Conservation (phyloP, 2,329 filamentous ascomycete species). For the Fusarium nanum region DNA sequence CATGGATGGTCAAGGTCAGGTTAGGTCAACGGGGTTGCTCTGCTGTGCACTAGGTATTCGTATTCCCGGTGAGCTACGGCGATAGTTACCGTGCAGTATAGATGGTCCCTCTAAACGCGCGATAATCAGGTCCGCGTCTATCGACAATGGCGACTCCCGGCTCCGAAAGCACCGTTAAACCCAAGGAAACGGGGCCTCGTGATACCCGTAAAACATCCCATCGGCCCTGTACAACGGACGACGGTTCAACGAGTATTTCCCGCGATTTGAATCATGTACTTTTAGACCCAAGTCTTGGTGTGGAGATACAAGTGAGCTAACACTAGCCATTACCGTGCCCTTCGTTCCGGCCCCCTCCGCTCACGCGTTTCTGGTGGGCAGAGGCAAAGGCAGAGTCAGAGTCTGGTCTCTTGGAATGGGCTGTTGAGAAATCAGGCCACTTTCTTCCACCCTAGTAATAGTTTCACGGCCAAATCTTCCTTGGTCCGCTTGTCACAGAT, state of each 20-base stretch:
- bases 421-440: slow-evolving; percentile 46
- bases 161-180: slow-evolving; percentile 14
- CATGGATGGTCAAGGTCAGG: too few relatives aligned
- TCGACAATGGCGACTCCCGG: slow-evolving; percentile 24
- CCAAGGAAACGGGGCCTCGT: slow-evolving; percentile 2
- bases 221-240: slow-evolving; percentile 31
- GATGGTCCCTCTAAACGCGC: slow-evolving; percentile 8
- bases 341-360: slow-evolving; percentile 46
- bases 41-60: neutral
- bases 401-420: slow-evolving; percentile 40
- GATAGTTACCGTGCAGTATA: neutral
- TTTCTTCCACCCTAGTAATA: slow-evolving; percentile 16
- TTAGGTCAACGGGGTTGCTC: slow-evolving; percentile 11
- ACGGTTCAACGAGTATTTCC: slow-evolving; percentile 44
- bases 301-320: slow-evolving; percentile 20
- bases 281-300: fast-evolving
- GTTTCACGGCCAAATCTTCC: neutral
- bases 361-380: slow-evolving; percentile 42
- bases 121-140: slow-evolving; percentile 7
- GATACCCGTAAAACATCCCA: slow-evolving; percentile 34
- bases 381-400: neutral
- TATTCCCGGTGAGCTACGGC: slow-evolving; percentile 8
- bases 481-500: neutral
- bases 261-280: slow-evolving; percentile 34
- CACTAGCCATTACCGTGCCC: slow-evolving; percentile 3